Percentiles rank a stretch among this genome's conserved stretches.
Conservation (phyloP, 2,329 filamentous ascomycete species). For the Phaeosphaeriaceae sp. region DNA sequence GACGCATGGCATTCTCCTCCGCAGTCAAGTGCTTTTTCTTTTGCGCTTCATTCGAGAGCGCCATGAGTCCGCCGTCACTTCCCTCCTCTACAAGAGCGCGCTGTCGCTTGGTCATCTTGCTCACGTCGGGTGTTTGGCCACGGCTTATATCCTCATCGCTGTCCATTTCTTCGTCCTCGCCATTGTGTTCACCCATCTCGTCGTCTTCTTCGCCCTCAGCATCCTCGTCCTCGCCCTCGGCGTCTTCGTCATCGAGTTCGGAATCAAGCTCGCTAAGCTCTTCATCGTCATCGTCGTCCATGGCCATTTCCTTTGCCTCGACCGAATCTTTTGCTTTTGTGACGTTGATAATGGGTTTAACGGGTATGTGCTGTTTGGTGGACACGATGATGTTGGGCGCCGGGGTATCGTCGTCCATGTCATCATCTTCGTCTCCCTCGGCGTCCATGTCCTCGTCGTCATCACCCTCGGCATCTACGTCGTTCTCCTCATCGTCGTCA, state of each 20-base stretch:
- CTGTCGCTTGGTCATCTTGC: conserved; percentile 72
- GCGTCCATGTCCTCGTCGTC: conserved; percentile 50
- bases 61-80: conserved; percentile 55
- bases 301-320: conserved; percentile 58
- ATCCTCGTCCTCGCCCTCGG: conserved; percentile 54
- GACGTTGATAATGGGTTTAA: conserved; percentile 47
- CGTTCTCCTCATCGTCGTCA: conserved; percentile 46
- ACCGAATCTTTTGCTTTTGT: conserved; percentile 49
- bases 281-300: conserved; percentile 57
- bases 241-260: conserved; percentile 53
- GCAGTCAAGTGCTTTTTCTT: conserved; percentile 75
- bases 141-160: conserved; percentile 63
- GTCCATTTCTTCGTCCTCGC: conserved; percentile 52
- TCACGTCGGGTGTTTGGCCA: conserved; percentile 66
- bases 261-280: conserved; percentile 50
- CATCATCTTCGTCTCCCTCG: conserved; percentile 48
- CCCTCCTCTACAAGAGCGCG: conserved; percentile 62
- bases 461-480: conserved; percentile 42
- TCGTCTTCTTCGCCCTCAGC: conserved; percentile 52
- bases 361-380: conserved; percentile 26
- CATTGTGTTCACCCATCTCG: conserved; percentile 37
- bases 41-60: conserved; percentile 70
- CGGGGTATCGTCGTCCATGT: conserved; percentile 43
- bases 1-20: conserved; percentile 74
- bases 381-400: conserved; percentile 34